Conservation (phyloP, 2,329 filamentous ascomycete genomes). For the Penicillium hesseltinei region DNA sequence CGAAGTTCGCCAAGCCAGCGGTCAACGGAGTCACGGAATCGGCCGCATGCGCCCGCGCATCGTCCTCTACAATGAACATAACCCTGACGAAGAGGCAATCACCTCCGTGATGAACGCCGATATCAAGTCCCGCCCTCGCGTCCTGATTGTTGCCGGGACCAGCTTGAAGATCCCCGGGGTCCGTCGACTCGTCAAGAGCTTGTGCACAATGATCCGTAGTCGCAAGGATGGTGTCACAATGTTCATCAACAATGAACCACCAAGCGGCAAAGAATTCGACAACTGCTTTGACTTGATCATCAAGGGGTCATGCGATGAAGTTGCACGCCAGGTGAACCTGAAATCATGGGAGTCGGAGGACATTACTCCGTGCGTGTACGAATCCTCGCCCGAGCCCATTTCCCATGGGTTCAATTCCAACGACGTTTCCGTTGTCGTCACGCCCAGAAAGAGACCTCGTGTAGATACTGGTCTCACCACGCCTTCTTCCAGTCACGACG, state of each 20-base stretch:
- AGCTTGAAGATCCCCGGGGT: constrained; percentile 94
- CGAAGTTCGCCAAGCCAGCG: constrained; percentile 70
- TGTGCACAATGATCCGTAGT: constrained; percentile 82
- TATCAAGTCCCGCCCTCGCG: constrained; percentile 80
- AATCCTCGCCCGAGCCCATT: constrained; percentile 33
- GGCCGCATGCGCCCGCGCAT: constrained; percentile 87
- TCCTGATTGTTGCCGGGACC: constrained; percentile 90
- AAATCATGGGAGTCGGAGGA: constrained; percentile 55
- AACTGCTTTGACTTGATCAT: constrained; percentile 93
- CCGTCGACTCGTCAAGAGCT: constrained; percentile 80
- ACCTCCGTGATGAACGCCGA: constrained; percentile 86
- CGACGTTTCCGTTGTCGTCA: constrained; percentile 39
- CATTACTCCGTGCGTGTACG: constrained; percentile 27
- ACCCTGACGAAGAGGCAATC: constrained; percentile 95
- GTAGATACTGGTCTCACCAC: constrained; percentile 40
- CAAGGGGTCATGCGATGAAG: constrained; percentile 80
- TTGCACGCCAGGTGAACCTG: constrained; percentile 69
- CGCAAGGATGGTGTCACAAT: constrained; percentile 77
- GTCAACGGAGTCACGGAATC: constrained; percentile 90
- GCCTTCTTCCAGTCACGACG: constrained; percentile 44
- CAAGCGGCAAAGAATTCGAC: constrained; percentile 78
- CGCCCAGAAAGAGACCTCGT: constrained; percentile 38
- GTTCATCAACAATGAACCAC: constrained; percentile 91
- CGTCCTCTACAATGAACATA: constrained; percentile 95
- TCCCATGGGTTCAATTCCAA: constrained; percentile 12